These are phyloP conservation scores for Xenoacremonium recifei DNA, from an alignment of 2,329 filamentous ascomycete species.

Conservation along the genomic window DNA sequence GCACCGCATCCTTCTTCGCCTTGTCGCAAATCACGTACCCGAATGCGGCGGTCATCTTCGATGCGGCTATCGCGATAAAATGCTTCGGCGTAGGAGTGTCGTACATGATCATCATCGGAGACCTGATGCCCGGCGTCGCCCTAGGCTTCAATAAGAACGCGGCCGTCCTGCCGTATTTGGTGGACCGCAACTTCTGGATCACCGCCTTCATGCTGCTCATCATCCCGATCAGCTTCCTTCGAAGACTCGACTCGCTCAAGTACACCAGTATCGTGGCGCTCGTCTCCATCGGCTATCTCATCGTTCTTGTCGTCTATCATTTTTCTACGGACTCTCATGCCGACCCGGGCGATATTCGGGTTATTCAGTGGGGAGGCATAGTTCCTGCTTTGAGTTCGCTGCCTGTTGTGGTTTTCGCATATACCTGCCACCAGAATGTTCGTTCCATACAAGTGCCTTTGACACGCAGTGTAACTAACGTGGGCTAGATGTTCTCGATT, in stretches of 20 bases:
- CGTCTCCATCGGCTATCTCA: constrained; percentile 90
- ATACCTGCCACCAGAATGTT: constrained; percentile 98
- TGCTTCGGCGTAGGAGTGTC: constrained; percentile 97
- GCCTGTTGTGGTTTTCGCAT: constrained; percentile 97
- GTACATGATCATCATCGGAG: constrained; percentile 97
- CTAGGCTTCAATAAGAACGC: constrained; percentile 71
- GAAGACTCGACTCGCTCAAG: constrained; percentile 90
- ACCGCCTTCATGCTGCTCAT: constrained; percentile 96
- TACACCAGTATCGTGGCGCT: constrained; percentile 93
- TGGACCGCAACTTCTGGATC: constrained; percentile 95
- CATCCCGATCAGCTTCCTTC: constrained; percentile 90
- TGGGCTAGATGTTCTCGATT: constrained; percentile 88
- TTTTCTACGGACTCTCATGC: constrained; percentile 77
- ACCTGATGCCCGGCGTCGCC: constrained; percentile 94
- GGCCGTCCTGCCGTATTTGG: constrained; percentile 65
- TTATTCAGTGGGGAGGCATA: constrained; percentile 76
- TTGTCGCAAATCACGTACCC: constrained; percentile 95
- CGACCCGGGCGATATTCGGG: constrained; percentile 70
- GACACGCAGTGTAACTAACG: constrained; percentile 7
- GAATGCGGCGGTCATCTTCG: constrained; percentile 92
- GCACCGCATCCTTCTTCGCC: constrained; percentile 90
- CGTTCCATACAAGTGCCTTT: too few species aligned
- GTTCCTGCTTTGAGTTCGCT: constrained; percentile 80
- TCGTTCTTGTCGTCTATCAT: constrained; percentile 90
- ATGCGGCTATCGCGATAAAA: constrained; percentile 93